These are phyloP conservation scores for Cladosporium halotolerans DNA, from an alignment of 2,329 filamentous ascomycete species.

Conservation along the genomic window DNA sequence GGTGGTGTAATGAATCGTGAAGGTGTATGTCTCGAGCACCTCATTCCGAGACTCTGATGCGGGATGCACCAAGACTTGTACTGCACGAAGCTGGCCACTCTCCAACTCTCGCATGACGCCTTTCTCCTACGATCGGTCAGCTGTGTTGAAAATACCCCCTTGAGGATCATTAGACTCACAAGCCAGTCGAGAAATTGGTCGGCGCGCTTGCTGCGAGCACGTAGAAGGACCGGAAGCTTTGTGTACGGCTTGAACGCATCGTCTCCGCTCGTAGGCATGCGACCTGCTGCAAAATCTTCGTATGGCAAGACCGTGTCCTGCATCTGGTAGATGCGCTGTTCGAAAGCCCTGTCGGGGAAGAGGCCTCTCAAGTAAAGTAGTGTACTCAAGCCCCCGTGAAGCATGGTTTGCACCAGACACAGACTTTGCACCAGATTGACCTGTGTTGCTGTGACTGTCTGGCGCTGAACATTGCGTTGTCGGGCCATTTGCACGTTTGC, in stretches of 20 bases:
- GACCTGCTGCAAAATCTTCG: slow-evolving; percentile 26
- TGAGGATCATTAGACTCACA: slow-evolving; percentile 28
- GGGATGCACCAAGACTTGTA: slow-evolving; percentile 44
- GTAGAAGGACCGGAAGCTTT: slow-evolving; percentile 34
- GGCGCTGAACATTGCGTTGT: slow-evolving; percentile 14
- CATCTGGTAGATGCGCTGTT: slow-evolving; percentile 23
- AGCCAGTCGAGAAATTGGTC: slow-evolving; percentile 44
- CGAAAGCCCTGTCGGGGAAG: slow-evolving; percentile 30
- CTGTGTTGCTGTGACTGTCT: slow-evolving; percentile 25
- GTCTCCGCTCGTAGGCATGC: slow-evolving; percentile 10
- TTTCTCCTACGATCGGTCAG: slow-evolving; percentile 39
- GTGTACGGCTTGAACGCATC: slow-evolving; percentile 8
- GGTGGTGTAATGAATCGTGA: slow-evolving; percentile 40
- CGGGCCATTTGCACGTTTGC: slow-evolving; percentile 21
- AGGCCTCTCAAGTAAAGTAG: slow-evolving; percentile 29
- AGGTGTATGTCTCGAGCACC: slow-evolving; percentile 47
- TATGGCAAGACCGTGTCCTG: slow-evolving; percentile 24
- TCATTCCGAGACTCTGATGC: slow-evolving; percentile 28
- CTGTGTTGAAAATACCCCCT: neutral
- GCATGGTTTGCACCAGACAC: slow-evolving; percentile 42
- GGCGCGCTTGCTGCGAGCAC: slow-evolving; percentile 34
- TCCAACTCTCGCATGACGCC: slow-evolving; percentile 44
- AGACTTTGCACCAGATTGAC: slow-evolving; percentile 39
- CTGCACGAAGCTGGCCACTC: slow-evolving; percentile 35
- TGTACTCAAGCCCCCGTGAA: slow-evolving; percentile 40